Evolutionary conservation across 768 basidiomycete genomes (phyloP), one percentile per base, ranked within the genome.

Genomic region (Termitomyces sp.): DNA sequence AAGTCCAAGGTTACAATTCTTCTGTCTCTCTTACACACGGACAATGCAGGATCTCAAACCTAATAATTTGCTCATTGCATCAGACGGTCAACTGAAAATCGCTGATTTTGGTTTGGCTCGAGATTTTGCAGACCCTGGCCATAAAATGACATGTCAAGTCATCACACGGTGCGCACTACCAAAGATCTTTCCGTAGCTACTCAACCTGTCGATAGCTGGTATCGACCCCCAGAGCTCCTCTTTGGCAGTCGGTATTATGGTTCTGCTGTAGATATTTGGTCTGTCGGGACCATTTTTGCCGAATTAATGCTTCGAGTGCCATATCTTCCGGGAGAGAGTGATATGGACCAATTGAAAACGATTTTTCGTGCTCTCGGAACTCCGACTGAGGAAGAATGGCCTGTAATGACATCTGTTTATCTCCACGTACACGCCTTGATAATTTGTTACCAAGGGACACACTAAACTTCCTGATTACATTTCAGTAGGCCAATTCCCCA

Each of bases 101-200:
- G 97, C 97, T 13, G 97, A 99, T 84, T 99, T 99, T 71, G 97
- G 97, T 82, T 83, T 99, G 8, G 97, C 97, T 26, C 79, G 97
- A 56, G 97, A 99, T 75, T 96, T 90, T 71, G 93, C 91, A 16
- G 97, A 98, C 66, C 94, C 95, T 26, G 90, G 89, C 4, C 88
- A 89, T 68, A 94, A 93, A 72, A 98, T 99, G 97, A 98, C 97
- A 0, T 92, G 89, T 66, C 95, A 98, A 68, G 96, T 99, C 60
- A 98, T 99, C 73, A 99, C 97, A 18, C 82, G 94, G 94, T 95
- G 51, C 53, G 84, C 58, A 49, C 33, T 53, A 46, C 55, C 57
- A 55, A 53, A 27, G 56, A 30, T 54, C 37, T 30, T 13, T 42
- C 39, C n/a, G 37, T 34, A 37, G 58, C 61, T 39, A 37, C 51